Conservation (phyloP, 306 rosid genomes). For the Quercus engelmannii region DNA sequence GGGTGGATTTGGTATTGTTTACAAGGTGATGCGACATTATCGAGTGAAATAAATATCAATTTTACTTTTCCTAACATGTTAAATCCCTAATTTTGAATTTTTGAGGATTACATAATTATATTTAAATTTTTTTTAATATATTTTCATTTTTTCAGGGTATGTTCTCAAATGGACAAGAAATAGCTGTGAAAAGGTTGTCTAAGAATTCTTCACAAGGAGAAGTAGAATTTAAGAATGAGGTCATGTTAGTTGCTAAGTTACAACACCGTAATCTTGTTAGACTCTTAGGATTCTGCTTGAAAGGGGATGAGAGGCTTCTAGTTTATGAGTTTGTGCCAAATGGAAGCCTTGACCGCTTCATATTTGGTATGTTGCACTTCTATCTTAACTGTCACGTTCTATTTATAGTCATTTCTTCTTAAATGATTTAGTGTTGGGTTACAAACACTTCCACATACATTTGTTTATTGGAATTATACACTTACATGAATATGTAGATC, state of each 20-base stretch:
- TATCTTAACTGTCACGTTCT: no score
- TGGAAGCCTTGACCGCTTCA: constrained; percentile 1
- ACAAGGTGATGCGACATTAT: constrained; percentile 11
- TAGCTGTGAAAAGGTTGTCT: constrained; percentile 19
- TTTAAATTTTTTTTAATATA: no score
- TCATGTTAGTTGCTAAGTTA: constrained; percentile 9
- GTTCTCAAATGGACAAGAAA: background rate
- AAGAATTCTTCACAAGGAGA: constrained; percentile 19
- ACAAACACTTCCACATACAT: no score
- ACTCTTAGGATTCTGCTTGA: constrained; percentile 13
- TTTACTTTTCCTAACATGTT: no score
- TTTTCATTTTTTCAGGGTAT: background rate
- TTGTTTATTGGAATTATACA: no score
- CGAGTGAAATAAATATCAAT: background rate
- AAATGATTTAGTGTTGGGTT: no score
- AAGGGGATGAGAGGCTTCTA: background rate
- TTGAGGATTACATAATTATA: no score
- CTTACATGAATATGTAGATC: no score
- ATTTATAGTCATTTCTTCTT: no score
- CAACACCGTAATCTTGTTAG: constrained; percentile 21
- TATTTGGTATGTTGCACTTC: background rate
- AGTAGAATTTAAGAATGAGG: constrained; percentile 13
- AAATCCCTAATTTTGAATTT: no score
- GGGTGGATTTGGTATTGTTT: constrained; percentile 4
- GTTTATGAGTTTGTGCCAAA: constrained; percentile 11